Evolutionary conservation across 2,329 filamentous ascomycete species (phyloP).

Genomic region (Taxawa tesnikishii): DNA sequence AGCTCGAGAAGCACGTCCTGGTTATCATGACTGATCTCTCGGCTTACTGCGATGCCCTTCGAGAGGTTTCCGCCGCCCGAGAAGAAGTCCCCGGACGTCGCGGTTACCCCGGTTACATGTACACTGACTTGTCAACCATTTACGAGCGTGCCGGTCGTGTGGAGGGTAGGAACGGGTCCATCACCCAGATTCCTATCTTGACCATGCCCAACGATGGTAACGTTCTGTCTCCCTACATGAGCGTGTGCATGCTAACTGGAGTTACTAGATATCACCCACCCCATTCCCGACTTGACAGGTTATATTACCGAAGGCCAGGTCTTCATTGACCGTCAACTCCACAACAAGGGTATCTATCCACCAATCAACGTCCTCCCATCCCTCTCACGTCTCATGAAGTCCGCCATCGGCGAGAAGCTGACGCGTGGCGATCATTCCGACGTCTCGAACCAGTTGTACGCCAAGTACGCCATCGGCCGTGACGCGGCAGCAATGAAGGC

Average conservation of each 20-base stretch:
- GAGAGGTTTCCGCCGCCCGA: slow-evolving; percentile 93
- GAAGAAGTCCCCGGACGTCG: slow-evolving; percentile 98
- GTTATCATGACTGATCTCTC: slow-evolving; percentile 98
- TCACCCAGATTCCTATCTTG: slow-evolving; percentile 96
- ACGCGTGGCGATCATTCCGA: slow-evolving; percentile 95
- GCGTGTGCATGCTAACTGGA: neutral
- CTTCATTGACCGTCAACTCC: slow-evolving; percentile 82
- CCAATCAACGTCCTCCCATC: slow-evolving; percentile 98
- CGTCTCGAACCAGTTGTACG: slow-evolving; percentile 98
- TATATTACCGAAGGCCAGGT: slow-evolving; percentile 99
- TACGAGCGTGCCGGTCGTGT: slow-evolving; percentile 99
- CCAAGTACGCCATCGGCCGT: slow-evolving; percentile 98
- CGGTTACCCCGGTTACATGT: slow-evolving; percentile 99
- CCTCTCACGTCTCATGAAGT: slow-evolving; percentile 99
- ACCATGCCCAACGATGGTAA: slow-evolving; percentile 97
- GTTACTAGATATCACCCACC: slow-evolving; percentile 76
- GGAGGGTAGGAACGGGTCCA: slow-evolving; percentile 89
- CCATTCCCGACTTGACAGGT: slow-evolving; percentile 94
- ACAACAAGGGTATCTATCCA: slow-evolving; percentile 97
- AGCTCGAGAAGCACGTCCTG: slow-evolving; percentile 98
- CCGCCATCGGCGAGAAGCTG: slow-evolving; percentile 93
- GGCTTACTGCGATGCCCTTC: slow-evolving; percentile 95
- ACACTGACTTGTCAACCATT: slow-evolving; percentile 99
- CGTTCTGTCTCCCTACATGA: neutral
- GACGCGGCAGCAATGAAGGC: slow-evolving; percentile 99